Percentiles rank a stretch among this genome's conserved stretches.
phyloP scores from a whole-genome alignment of 257 asterid species.

The Scutellaria minor region DNA sequence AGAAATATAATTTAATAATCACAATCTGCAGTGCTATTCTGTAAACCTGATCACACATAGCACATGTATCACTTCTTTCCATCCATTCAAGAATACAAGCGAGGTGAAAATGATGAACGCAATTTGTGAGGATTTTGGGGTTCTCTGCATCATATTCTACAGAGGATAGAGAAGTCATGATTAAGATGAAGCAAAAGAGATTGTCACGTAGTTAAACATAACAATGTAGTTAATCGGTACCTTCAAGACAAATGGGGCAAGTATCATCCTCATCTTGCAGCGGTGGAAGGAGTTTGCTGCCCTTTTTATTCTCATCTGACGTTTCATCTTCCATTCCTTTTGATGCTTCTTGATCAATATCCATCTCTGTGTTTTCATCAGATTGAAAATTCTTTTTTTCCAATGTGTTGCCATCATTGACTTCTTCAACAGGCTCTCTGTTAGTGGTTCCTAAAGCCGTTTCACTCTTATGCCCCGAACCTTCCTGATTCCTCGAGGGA shows the following conservation, averaged over 20 bases:
- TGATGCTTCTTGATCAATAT: constrained; percentile 43
- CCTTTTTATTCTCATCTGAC: constrained; percentile 63
- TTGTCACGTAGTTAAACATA: constrained; percentile 19
- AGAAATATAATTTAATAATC: background rate
- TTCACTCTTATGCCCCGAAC: constrained; percentile 49
- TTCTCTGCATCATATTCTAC: constrained; percentile 81
- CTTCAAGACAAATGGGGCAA: constrained; percentile 96
- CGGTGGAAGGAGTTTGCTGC: constrained; percentile 43
- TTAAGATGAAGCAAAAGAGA: constrained; percentile 19
- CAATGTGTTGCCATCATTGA: constrained; percentile 49
- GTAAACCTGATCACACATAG: constrained; percentile 80
- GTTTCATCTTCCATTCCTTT: constrained; percentile 60
- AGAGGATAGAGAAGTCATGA: constrained; percentile 25
- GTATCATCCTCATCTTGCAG: constrained; percentile 75
- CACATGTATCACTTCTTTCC: constrained; percentile 92
- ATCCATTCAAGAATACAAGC: constrained; percentile 89
- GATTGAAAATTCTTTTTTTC: constrained; percentile 51
- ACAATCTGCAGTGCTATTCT: constrained; percentile 1
- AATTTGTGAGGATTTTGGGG: constrained; percentile 84
- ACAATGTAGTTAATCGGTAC: constrained; percentile 41
- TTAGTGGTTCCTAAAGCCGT: constrained; percentile 43
- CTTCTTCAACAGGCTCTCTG: constrained; percentile 43
- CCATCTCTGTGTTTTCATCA: constrained; percentile 46
- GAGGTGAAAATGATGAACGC: constrained; percentile 85
- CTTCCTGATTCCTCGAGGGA: constrained; percentile 48